Percentiles rank a stretch among this genome's conserved stretches.
These are phyloP conservation scores for Fusarium anguioides DNA, from an alignment of 2,329 filamentous ascomycete species.

Conservation along the genomic window DNA sequence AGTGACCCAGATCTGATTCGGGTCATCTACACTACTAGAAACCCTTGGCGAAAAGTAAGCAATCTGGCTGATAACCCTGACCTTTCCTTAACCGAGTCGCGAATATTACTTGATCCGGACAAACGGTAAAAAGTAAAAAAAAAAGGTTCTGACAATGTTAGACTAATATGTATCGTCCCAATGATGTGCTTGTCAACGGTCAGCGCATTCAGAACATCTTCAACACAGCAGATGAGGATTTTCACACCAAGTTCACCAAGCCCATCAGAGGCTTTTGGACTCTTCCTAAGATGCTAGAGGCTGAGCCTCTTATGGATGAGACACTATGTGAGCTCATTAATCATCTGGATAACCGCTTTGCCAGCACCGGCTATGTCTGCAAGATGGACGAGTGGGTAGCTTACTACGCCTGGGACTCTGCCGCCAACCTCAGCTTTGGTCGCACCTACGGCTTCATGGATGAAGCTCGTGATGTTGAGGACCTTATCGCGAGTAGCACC, in stretches of 20 bases:
- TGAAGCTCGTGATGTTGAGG: constrained; percentile 14
- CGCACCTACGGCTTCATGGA: constrained; percentile 35
- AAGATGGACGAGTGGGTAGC: constrained; percentile 40
- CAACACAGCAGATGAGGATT: constrained; percentile 36
- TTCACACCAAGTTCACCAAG: constrained; percentile 37
- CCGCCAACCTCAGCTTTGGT: constrained; percentile 38
- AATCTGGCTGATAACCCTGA: neutral
- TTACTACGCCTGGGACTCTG: constrained; percentile 36
- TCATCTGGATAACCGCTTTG: constrained; percentile 28
- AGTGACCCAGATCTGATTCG: constrained; percentile 32
- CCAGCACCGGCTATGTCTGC: constrained; percentile 4
- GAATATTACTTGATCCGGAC: neutral
- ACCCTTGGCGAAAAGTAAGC: constrained; percentile 34
- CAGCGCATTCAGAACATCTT: constrained; percentile 40
- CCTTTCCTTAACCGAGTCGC: no score
- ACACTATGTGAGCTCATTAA: constrained; percentile 22
- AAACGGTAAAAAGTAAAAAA: neutral
- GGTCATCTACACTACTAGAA: constrained; percentile 30
- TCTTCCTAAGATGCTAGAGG: constrained; percentile 31
- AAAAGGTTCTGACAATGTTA: neutral
- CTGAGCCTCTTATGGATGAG: constrained; percentile 40
- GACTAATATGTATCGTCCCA: constrained; percentile 37
- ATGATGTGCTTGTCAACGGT: constrained; percentile 33
- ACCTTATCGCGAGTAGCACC: constrained; percentile 24
- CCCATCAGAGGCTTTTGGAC: constrained; percentile 41